Base-by-base conservation (phyloP, 805 yeast genomes). In the Teunomyces atbi region DNA sequence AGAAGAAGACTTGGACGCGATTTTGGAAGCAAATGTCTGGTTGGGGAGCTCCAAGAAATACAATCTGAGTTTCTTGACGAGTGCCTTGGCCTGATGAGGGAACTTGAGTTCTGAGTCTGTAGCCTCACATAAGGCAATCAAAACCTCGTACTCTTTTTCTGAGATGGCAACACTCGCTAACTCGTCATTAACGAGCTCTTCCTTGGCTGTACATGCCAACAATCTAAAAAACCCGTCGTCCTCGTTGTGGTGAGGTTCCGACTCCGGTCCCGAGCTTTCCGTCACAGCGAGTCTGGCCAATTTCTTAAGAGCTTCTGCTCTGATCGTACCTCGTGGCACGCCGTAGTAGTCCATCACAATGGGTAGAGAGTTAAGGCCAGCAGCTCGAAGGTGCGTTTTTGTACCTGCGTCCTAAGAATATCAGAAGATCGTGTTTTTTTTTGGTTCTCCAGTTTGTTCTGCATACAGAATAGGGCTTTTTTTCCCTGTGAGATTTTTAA, bases 51-150 rank as follows among this genome's bases (percentile, higher is more conserved):
- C 79, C 32, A 68, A 50, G 28, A 83, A 73, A 53, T 81, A 81
- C 1, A 69, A 60, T 3, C 71, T 50, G 42, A 82, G 61, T 39
- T 77, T 74, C 7, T 68, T 59, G n/a, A 77, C 56, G 15, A 82
- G 57, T 21, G 72, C 46, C 4, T 62, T 57, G 11, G 79, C 81
- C 40, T 75, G 77, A 5, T 51, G 56, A 1, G 60, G 57, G 19
- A 57, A 53, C 29, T 63, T 64, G 41, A 62, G 48, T 7, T 61
- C 56, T 6, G 68, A 64, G 4, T 47, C 46, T 3, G 74, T 58
- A 8, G 73, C 65, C 21, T 68, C 68, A 49, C 84, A 79, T 21
- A 85, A 62, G 0, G 89, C 86, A 38, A 77, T 53, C 48, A 84
- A 65, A 4, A 77, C 74, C 51, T 84, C 86, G 47, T 72, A 70